Base-by-base conservation (phyloP, 2,329 filamentous ascomycete species). In the Orbilia blumenaviensis region DNA sequence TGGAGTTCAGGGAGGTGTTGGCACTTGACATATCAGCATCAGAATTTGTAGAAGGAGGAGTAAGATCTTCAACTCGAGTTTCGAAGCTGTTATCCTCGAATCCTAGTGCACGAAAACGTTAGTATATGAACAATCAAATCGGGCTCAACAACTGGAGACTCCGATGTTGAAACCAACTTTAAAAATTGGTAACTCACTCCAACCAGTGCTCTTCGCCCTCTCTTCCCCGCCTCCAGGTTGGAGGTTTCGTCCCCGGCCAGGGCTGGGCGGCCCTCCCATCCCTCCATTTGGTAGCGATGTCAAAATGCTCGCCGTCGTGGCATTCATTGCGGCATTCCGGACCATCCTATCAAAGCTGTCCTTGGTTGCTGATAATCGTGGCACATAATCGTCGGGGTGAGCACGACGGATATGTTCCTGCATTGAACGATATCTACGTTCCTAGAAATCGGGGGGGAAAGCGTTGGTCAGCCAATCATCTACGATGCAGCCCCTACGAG, bases 351-450 rank as follows among this genome's bases (percentile, higher is more conserved):
- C 77, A 60, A 99, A 97, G 89, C 93, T 97, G 85, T 98, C 94
- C 84, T 97, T 94, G 80, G 94, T 99, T 56, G 95, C 95, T 79
- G 95, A 94, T 80, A 98, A 91, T 88, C 98, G 97, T 58, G 95
- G 90, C 81, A 99, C 96, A 85, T 98, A 98, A 83, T 97, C 91
- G 83, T 96, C 93, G 77, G 94, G 94, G 83, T 99, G 95, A 80
- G 95, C 94, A 83, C 95, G 91, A 81, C 95, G 92, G 81, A 99
- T 98, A 82, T 99, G 95, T 88, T 99, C 95, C 85, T 98, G 95
- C 93, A 99, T 98, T 78, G 94, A 98, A 83, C 95, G 93, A 85
- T 94, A 99, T 75, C 73, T 73, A 32, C 74, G 60, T 27, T 74
- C 58, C 50, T 67, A 62, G 56, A 25, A 34, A n/a, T 71, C 25